These are phyloP conservation scores for Pythium volutum DNA, from an alignment of 352 stramenopile genomes.

Conservation along the genomic window DNA sequence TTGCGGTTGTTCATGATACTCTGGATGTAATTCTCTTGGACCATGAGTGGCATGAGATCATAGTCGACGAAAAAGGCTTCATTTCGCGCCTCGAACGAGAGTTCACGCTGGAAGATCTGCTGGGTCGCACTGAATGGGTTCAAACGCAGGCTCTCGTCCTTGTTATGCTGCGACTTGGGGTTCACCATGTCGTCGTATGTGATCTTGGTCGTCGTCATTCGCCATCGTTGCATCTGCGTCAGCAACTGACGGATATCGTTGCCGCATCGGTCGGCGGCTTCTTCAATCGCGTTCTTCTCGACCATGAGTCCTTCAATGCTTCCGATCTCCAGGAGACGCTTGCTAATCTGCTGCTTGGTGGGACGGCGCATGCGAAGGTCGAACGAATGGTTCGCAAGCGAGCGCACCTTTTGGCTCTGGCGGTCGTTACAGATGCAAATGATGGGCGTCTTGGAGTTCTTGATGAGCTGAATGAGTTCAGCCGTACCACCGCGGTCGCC, in stretches of 20 bases:
- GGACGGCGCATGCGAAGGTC: constrained; percentile 95
- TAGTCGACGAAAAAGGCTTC: constrained; percentile 99
- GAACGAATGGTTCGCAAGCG: constrained; percentile 97
- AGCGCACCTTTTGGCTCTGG: constrained; percentile 93
- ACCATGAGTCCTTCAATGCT: constrained; percentile 87
- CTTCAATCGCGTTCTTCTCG: constrained; percentile 96
- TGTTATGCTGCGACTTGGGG: constrained; percentile 77
- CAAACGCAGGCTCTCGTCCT: constrained; percentile 92
- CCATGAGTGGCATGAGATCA: constrained; percentile 95
- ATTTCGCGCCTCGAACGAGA: constrained; percentile 84
- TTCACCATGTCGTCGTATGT: constrained; percentile 87
- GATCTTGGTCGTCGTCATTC: constrained; percentile 71
- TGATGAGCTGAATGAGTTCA: constrained; percentile 99
- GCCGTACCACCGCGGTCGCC: constrained; percentile 95
- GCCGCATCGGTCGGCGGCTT: constrained; percentile 94
- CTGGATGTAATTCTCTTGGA: constrained; percentile 91
- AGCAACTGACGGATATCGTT: constrained; percentile 98
- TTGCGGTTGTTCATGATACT: constrained; percentile 77
- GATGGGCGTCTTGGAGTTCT: constrained; percentile 97
- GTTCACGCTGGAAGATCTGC: constrained; percentile 87
- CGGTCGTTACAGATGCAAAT: constrained; percentile 99
- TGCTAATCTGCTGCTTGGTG: constrained; percentile 92
- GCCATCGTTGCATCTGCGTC: constrained; percentile 97
- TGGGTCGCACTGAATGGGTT: constrained; percentile 95
- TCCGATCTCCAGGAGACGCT: constrained; percentile 91